Conservation (phyloP, 2,329 filamentous ascomycete genomes). For the Lecanicillium sp. region DNA sequence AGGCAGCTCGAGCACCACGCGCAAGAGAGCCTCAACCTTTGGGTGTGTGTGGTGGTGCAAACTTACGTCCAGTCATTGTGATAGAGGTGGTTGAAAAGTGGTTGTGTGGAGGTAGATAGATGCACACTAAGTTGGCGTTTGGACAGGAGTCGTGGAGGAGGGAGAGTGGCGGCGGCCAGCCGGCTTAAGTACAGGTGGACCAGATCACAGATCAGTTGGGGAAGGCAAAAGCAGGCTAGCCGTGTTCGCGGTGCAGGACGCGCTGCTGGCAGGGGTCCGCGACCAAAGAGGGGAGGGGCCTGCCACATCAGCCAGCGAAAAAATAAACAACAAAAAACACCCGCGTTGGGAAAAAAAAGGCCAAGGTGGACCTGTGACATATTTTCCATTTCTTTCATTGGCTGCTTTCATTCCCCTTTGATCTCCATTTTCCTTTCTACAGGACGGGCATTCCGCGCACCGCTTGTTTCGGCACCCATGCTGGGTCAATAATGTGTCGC, state of each 20-base stretch:
- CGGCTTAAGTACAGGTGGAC: conserved; percentile 32
- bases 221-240: background rate
- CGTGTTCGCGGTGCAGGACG: conserved; percentile 1
- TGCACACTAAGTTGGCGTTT: conserved; percentile 5
- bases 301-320: conserved; percentile 4
- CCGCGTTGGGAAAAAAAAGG: conserved; percentile 1
- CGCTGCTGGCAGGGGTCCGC: background rate
- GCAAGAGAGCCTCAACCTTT: no score
- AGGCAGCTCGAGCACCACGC: no score
- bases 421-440: background rate
- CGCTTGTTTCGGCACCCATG: no score
- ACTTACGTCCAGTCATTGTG: conserved; percentile 25
- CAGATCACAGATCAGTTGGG: conserved; percentile 28
- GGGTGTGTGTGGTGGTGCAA: background rate
- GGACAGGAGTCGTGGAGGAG: conserved; percentile 11
- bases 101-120: conserved; percentile 8
- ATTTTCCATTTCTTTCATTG: conserved; percentile 9
- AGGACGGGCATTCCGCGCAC: no score
- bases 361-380: conserved; percentile 4
- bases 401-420: background rate
- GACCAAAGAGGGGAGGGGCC: conserved; percentile 1
- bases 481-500: no score
- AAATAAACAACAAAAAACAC: conserved; percentile 10
- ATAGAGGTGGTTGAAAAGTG: conserved; percentile 10
- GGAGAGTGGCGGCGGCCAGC: conserved; percentile 19